Base-by-base conservation (phyloP, 2,329 filamentous ascomycete species). In the Fusarium subtropicale region DNA sequence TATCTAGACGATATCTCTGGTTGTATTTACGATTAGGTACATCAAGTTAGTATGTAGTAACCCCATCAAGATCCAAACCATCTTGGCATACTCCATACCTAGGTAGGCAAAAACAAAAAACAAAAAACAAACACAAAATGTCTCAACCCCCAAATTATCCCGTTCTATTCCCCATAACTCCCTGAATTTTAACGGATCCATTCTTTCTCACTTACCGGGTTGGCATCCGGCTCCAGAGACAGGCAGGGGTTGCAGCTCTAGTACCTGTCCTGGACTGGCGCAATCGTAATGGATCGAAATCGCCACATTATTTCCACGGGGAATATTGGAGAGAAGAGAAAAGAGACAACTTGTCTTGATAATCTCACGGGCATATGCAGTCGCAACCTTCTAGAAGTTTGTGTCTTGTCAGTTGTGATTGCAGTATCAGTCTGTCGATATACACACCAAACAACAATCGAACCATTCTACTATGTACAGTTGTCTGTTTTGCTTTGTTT, bases 341-440 rank as follows among this genome's bases (percentile, higher is more conserved):
- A 70, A 70, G 67, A 70, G 67, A 71, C 52, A 70, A 70, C 57
- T 18, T 44, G 22, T 26, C 20, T 22, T 22, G 11, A 4, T n/a
- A 10, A 26, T 50, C 30, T n/a, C 26, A 45, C 42, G 26, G 28
- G 24, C n/a, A 26, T 46, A 46, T 31, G 44, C 26, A 56, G 45
- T 36, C 36, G 34, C 33, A 52, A 36, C 13, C 31, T 57, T 68
- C 64, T 60, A 68, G 60, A 67, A 67, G 52, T 15, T 7, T 22
- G n/a, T 20, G n/a, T 39, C 36, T 39, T 39, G 11, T 39, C 36
- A 20, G 36, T 39, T 39, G 13, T 39, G 5, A 11, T 39, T 20
- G 36, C 33, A 9, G 33, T 18, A 5, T 10, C 16, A 18, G 8
- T 18, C 20, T 20, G n/a, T 39, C 5, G 6, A 39, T 15, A 39